Evolutionary conservation across 192 early-diverging fungal genomes (phyloP), one percentile per base, ranked within the genome.

Genomic region (Podila epicladia): DNA sequence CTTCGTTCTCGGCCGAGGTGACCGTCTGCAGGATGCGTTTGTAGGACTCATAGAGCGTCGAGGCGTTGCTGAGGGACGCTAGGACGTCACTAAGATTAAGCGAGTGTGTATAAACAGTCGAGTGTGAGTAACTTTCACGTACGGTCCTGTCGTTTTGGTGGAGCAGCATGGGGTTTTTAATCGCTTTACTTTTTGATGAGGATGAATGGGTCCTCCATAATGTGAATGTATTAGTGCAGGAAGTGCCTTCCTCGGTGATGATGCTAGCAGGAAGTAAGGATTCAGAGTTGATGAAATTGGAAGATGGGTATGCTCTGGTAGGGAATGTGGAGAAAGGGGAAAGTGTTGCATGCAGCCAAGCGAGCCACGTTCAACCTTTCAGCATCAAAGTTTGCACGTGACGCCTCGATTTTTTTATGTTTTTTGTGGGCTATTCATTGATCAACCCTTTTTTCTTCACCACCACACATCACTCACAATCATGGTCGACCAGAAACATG

Each of bases 11-110:
- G 48, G 78, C 66, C 11, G 87, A 88, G 24, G 82, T 75, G 31
- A 88, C 89, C 17, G 89, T 90, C 62, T 77, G 85, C 8, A 84
- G 82, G 31, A 90, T 90, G 45, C 89, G 82, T 41, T 85, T 83
- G 85, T 85, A 90, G 22, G 83, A 85, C 49, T 86, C 72, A 49
- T 72, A 88, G 50, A 90, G 70, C 1, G 75, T 84, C 24, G 69
- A 69, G 8, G 82, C 86, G 50, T 80, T 85, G 20, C 60, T 64
- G n/a, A 89, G 67, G 4, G 82, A 76, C 3, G 74, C 73, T 33
- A 84, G 67, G 0, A 87, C 87, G 62, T 89, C 85, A 48, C 87
- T 89, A 50, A 35, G n/a, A 73, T 53, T 28, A 19, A 26, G 24
- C 1, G 67, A 38, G 20, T n/a, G 68, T 22, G 7, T 19, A 29